These are phyloP conservation scores for Thermochaetoides thermophila DNA, from an alignment of 495 filamentous ascomycete species.

Conservation along the genomic window DNA sequence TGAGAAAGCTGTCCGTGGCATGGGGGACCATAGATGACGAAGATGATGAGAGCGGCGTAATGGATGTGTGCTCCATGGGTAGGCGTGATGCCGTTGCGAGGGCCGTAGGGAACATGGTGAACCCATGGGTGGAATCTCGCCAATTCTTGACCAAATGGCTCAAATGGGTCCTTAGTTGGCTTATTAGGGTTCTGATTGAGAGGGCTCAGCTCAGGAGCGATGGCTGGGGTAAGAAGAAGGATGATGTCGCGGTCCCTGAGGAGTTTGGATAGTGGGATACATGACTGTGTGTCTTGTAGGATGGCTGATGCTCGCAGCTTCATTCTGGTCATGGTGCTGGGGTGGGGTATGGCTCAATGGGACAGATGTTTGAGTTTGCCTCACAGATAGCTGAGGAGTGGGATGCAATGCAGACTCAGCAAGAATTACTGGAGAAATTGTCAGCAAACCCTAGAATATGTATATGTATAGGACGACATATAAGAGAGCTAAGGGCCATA, in stretches of 20 bases:
- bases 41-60: slow-evolving; percentile 37
- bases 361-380: too few relatives aligned
- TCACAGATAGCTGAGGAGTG: too few relatives aligned
- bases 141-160: slow-evolving; percentile 41
- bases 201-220: slow-evolving; percentile 25
- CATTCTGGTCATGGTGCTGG: too few relatives aligned
- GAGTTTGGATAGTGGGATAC: slow-evolving; percentile 26
- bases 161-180: slow-evolving; percentile 39
- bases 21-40: slow-evolving; percentile 33
- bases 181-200: slow-evolving; percentile 3
- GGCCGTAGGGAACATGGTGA: slow-evolving; percentile 46
- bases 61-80: slow-evolving; percentile 46
- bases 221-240: slow-evolving; percentile 45
- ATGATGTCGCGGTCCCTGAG: slow-evolving; percentile 35
- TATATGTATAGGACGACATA: too few relatives aligned
- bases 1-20: slow-evolving; percentile 23
- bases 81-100: slow-evolving; percentile 40
- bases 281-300: slow-evolving; percentile 24
- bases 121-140: slow-evolving; percentile 39
- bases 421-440: too few relatives aligned
- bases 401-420: too few relatives aligned
- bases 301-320: too few relatives aligned
- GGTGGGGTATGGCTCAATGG: too few relatives aligned
- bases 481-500: too few relatives aligned
- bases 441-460: too few relatives aligned